Percentiles rank a stretch among this genome's conserved stretches.
Conservation (phyloP, 2,329 filamentous ascomycete genomes). For the Sporothrix euskadiensis region DNA sequence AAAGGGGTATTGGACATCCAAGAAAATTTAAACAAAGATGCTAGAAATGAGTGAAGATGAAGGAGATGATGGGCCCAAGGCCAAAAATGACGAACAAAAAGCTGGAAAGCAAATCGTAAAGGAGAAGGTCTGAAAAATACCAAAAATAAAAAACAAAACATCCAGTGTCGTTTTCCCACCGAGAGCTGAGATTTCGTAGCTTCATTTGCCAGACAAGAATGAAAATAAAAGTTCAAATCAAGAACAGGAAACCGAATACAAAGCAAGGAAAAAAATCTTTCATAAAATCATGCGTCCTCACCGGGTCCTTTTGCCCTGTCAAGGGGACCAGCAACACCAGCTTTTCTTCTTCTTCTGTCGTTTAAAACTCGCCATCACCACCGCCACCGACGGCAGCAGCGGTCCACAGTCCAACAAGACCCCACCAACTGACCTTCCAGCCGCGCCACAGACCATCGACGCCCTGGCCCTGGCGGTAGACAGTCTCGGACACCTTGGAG, state of each 20-base stretch:
- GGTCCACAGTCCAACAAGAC: slow-evolving; percentile 71
- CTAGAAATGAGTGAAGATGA: slow-evolving; percentile 14
- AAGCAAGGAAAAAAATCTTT: not conserved
- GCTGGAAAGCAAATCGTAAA: not conserved
- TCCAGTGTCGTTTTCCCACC: slow-evolving; percentile 3
- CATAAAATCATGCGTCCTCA: slow-evolving; percentile 5
- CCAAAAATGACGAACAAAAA: not conserved
- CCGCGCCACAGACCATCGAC: slow-evolving; percentile 68
- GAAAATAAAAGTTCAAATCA: not conserved
- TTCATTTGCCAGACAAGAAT: slow-evolving; percentile 10
- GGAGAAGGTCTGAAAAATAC: not conserved
- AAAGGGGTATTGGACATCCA: slow-evolving; percentile 25
- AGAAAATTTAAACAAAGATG: slow-evolving; percentile 16
- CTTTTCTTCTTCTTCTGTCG: not conserved
- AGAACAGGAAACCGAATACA: not conserved
- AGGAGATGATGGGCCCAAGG: not conserved
- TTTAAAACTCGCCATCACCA: slow-evolving; percentile 61
- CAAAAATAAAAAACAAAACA: not conserved
- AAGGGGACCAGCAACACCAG: not conserved
- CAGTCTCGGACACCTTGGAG: slow-evolving; percentile 42
- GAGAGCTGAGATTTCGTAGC: slow-evolving; percentile 29
- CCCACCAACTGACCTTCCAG: slow-evolving; percentile 79
- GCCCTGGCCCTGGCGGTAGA: slow-evolving; percentile 64
- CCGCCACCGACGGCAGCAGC: slow-evolving; percentile 63
- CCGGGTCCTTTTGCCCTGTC: not conserved